Evolutionary conservation across 2,329 filamentous ascomycete genomes (phyloP), one percentile per base, ranked within the genome.

Genomic region (Arthrobotrys iridis): DNA sequence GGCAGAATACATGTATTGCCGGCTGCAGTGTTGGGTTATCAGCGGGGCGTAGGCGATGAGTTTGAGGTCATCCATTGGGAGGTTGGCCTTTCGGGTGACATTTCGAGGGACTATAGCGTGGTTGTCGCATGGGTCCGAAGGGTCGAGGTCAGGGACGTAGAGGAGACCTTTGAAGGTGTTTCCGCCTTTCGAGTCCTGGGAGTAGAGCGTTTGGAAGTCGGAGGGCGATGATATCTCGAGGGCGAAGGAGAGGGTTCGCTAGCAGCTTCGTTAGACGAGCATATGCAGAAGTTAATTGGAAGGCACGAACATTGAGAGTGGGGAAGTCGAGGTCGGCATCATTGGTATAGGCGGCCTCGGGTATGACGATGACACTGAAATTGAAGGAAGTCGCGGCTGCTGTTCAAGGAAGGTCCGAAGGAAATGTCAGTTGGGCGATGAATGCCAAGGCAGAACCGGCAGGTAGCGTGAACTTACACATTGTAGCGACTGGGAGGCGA

Each of bases 41-140:
- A 94, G 98, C 26, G 94, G 94, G 22, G 92, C 93, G 62, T 97
- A 83, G 26, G 91, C 93, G 78, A 97, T 88, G 59, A 93, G 85
- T 65, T 90, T 88, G 81, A 92, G 93, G 78, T 91, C 88, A 55
- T 86, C 86, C 0, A 85, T 84, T 0, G 89, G 88, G 0, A 97
- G 87, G 79, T 95, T 86, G n/a, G 82, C 81, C 78, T 87, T 86
- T 13, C 90, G 88, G 10, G 92, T 96, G 64, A 89, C 92, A 81
- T 95, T 93, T 37, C 81, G 79, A 0, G 93, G 92, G 6, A 97
- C 86, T 78, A 90, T 88, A n/a, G 86, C 82, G 41, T 87, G 82
- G 13, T 88, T 84, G 80, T 85, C 85, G 83, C 93, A 97, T 0
- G 85, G 82, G 76, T 90, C 86, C 66, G 85, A 81, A 8, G 80